Percentiles rank a stretch among this genome's conserved stretches.
phyloP scores from a whole-genome alignment of 148 eudicot genomes.

The Dysphania ambrosioides region DNA sequence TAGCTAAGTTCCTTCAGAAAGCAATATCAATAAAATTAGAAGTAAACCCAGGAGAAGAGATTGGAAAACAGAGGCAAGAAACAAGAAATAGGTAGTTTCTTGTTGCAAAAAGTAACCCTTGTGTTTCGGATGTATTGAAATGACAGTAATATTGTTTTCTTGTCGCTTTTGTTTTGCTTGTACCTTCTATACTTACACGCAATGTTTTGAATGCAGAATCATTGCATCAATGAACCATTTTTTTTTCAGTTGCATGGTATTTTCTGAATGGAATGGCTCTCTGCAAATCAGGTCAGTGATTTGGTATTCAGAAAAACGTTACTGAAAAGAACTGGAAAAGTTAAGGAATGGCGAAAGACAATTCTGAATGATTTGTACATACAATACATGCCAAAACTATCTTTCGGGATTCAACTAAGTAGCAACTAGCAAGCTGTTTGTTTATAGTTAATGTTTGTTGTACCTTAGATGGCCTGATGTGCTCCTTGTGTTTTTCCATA shows the following conservation, averaged over 20 bases:
- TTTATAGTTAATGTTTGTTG: constrained; percentile 5
- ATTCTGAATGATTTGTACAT: not conserved
- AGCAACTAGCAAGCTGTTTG: constrained; percentile 8
- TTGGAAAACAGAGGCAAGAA: constrained; percentile 95
- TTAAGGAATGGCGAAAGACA: not conserved
- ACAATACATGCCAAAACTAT: not conserved
- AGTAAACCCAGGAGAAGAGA: constrained; percentile 48
- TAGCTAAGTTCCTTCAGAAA: constrained; percentile 21
- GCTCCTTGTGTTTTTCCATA: not conserved
- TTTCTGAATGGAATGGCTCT: not conserved
- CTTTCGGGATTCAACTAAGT: not conserved
- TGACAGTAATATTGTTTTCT: not conserved
- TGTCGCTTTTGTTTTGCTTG: not conserved
- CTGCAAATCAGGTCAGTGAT: constrained; percentile 2
- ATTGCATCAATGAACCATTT: not conserved
- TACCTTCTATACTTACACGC: not conserved
- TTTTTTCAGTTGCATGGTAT: not conserved
- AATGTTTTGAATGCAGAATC: constrained; percentile 8
- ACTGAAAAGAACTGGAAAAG: not conserved
- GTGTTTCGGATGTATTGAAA: not conserved
- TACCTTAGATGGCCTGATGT: not conserved
- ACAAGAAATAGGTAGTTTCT: constrained; percentile 40
- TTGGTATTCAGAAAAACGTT: not conserved
- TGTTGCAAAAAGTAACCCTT: not conserved
- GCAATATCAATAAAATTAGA: constrained; percentile 31